Conservation (phyloP, 225 moss, liverwort and hornwort species). For the Physcomitrellopsis africana region DNA sequence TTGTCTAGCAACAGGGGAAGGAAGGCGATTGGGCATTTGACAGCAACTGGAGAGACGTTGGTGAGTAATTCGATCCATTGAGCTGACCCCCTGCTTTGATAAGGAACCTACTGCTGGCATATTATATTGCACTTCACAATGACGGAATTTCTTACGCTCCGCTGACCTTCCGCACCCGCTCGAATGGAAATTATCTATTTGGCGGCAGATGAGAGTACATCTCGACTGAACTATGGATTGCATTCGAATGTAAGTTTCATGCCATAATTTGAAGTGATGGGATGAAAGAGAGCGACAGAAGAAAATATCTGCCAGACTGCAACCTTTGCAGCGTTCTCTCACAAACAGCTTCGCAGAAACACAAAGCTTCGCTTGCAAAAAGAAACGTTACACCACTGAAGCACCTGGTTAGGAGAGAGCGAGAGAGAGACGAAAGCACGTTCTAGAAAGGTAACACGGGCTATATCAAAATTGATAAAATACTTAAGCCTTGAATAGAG, state of each 20-base stretch:
- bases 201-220: slow-evolving; percentile 21
- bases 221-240: neutral
- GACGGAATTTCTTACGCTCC: slow-evolving; percentile 4
- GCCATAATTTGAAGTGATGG: slow-evolving; percentile 15
- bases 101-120: slow-evolving; percentile 16
- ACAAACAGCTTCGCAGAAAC: neutral
- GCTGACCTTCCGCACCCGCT: slow-evolving; percentile 2
- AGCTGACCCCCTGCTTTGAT: slow-evolving; percentile 16
- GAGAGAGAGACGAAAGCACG: neutral
- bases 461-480: neutral
- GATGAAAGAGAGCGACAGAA: neutral
- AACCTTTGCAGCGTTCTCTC: slow-evolving; percentile 4
- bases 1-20: too few relatives aligned
- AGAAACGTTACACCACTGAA: neutral
- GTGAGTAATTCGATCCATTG: slow-evolving; percentile 31
- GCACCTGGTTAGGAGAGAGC: neutral
- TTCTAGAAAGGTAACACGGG: neutral
- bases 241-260: neutral
- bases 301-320: slow-evolving; percentile 2
- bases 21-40: too few relatives aligned
- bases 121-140: slow-evolving; percentile 15
- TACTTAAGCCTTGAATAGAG: slow-evolving; percentile 4
- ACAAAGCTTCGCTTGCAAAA: slow-evolving; percentile 9
- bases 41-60: slow-evolving; percentile 31
- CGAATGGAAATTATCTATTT: neutral